A percentile compares a stretch with the other conserved stretches of the same genome.
Evolutionary conservation across 1,139 yeast species (phyloP).

Genomic region (Geotrichum bryndzae): DNA sequence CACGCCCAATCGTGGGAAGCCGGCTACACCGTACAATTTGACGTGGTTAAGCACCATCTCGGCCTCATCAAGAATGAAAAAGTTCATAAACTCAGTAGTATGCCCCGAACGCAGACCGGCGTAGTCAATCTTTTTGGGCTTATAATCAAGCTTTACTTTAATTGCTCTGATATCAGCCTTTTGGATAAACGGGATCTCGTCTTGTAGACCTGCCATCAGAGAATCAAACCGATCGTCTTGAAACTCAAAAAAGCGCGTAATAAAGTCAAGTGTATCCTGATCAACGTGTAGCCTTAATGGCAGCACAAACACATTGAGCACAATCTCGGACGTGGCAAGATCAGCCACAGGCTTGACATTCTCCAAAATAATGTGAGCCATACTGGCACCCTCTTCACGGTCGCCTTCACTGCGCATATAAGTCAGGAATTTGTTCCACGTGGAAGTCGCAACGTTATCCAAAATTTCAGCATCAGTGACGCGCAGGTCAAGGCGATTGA

Average conservation of each 20-base stretch:
- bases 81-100: slow-evolving; percentile 77
- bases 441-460: slow-evolving; percentile 80
- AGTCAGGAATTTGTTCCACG: slow-evolving; percentile 84
- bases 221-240: slow-evolving; percentile 59
- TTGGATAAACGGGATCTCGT: slow-evolving; percentile 63
- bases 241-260: slow-evolving; percentile 74
- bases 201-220: slow-evolving; percentile 43
- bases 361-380: slow-evolving; percentile 51
- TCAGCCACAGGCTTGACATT: slow-evolving; percentile 61
- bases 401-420: slow-evolving; percentile 64
- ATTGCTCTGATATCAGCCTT: slow-evolving; percentile 59
- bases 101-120: slow-evolving; percentile 81
- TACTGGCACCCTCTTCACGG: slow-evolving; percentile 61
- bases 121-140: slow-evolving; percentile 83
- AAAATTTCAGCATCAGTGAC: slow-evolving; percentile 54
- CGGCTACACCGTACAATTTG: slow-evolving; percentile 68
- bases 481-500: slow-evolving; percentile 43
- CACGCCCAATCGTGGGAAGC: slow-evolving; percentile 54
- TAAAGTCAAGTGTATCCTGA: slow-evolving; percentile 85
- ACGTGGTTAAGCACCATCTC: slow-evolving; percentile 57
- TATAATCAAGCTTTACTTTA: slow-evolving; percentile 73
- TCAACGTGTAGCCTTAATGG: slow-evolving; percentile 84
- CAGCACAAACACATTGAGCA: slow-evolving; percentile 49
- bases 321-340: slow-evolving; percentile 65
- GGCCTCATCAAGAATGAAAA: slow-evolving; percentile 84